These are phyloP conservation scores for Handroanthus guayacan DNA, from an alignment of 257 asterid species.

Conservation along the genomic window DNA sequence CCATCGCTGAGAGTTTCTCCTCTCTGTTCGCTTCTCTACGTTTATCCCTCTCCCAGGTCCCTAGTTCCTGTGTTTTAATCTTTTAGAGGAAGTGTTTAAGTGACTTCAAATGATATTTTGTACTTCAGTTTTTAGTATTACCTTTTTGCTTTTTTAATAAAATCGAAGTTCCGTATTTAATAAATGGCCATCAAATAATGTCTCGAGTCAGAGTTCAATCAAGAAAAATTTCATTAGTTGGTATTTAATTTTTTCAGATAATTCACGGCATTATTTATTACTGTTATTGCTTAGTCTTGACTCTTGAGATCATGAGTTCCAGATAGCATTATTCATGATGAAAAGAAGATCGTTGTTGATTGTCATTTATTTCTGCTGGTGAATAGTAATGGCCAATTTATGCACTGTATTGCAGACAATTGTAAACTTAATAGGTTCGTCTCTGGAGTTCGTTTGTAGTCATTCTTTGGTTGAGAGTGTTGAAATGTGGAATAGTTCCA, in stretches of 20 bases:
- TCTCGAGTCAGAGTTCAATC: neutral
- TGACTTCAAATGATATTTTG: neutral
- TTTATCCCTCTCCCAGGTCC: slow-evolving; percentile 75
- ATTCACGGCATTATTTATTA: slow-evolving; percentile 3
- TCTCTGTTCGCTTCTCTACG: slow-evolving; percentile 86
- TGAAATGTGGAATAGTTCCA: neutral
- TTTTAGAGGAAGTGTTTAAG: neutral
- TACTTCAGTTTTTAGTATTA: neutral
- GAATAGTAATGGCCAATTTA: slow-evolving; percentile 3
- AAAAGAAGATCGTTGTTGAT: slow-evolving; percentile 24
- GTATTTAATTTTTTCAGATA: neutral
- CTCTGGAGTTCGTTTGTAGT: neutral
- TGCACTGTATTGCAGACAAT: neutral
- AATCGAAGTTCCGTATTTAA: neutral
- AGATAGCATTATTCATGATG: neutral
- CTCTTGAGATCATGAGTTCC: slow-evolving; percentile 1
- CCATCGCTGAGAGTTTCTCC: slow-evolving; percentile 82
- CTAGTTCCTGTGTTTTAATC: neutral
- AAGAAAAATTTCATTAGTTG: neutral
- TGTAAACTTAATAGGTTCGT: neutral
- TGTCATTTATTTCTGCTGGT: neutral
- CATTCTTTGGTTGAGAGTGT: neutral
- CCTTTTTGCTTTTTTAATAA: neutral
- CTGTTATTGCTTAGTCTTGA: neutral
- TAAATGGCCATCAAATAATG: neutral